phyloP scores from a whole-genome alignment of 2,329 filamentous ascomycete species.

The Karstenula rhodostoma region DNA sequence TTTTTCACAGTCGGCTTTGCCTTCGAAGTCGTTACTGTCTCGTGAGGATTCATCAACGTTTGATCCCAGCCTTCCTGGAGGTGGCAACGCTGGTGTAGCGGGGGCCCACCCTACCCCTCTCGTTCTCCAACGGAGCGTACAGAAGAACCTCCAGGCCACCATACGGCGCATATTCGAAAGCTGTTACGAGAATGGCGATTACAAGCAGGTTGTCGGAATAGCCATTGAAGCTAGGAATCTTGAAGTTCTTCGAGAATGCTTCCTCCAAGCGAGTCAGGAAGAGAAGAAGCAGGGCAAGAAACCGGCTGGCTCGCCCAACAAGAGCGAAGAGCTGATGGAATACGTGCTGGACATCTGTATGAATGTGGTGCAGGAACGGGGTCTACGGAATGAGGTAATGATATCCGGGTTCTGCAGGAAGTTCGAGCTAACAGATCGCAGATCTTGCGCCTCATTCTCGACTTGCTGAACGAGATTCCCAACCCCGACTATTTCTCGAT shows the following conservation, averaged over 20 bases:
- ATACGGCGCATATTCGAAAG: conserved; percentile 91
- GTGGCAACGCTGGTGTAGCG: conserved; percentile 63
- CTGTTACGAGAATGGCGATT: conserved; percentile 85
- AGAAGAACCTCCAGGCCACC: conserved; percentile 80
- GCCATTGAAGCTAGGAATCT: conserved; percentile 94
- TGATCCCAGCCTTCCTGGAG: conserved; percentile 64
- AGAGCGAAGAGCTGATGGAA: conserved; percentile 93
- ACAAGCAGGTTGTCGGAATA: conserved; percentile 95
- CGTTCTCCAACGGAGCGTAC: conserved; percentile 75
- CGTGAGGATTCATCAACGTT: conserved; percentile 74
- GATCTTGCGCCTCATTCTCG: conserved; percentile 91
- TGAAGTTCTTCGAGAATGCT: conserved; percentile 83
- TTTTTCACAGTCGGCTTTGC: conserved; percentile 91
- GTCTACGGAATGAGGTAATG: conserved; percentile 74
- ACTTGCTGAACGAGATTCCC: conserved; percentile 90
- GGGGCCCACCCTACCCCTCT: conserved; percentile 66
- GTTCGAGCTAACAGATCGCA: conserved; percentile 47
- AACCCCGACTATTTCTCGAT: conserved; percentile 98
- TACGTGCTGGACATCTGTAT: conserved; percentile 96
- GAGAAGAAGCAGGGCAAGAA: conserved; percentile 73
- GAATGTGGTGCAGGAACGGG: conserved; percentile 94
- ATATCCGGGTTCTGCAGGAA: not conserved
- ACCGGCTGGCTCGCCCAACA: conserved; percentile 61
- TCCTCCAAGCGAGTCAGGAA: conserved; percentile 87
- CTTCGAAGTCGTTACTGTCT: conserved; percentile 94